These are phyloP conservation scores for Mucor lusitanicus DNA, from an alignment of 371 early-diverging fungal species.

Conservation along the genomic window DNA sequence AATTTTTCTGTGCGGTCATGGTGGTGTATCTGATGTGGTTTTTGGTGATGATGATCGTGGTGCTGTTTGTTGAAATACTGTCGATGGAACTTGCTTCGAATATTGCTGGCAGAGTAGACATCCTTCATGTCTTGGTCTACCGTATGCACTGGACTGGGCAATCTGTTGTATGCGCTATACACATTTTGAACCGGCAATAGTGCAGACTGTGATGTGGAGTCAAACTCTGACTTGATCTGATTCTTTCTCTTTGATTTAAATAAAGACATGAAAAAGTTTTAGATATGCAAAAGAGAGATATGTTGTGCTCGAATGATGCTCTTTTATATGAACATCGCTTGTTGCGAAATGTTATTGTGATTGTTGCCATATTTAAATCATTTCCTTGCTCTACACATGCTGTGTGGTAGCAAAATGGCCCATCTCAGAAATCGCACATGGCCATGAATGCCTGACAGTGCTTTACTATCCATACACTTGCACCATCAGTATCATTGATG, in stretches of 20 bases:
- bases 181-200: conserved; percentile 2
- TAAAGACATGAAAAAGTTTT: not conserved
- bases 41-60: not conserved
- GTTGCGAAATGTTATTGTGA: not conserved
- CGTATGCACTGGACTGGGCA: not conserved
- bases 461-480: not conserved
- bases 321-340: not conserved
- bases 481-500: not conserved
- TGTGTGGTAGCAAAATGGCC: not conserved
- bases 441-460: not conserved
- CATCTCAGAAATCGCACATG: not conserved
- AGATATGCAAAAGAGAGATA: not conserved
- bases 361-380: not conserved
- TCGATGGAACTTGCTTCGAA: not conserved
- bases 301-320: not conserved
- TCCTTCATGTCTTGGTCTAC: not conserved
- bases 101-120: not conserved
- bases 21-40: not conserved
- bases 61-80: not conserved
- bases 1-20: not conserved
- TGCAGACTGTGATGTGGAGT: not conserved
- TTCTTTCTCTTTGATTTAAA: conserved; percentile 3
- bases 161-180: conserved; percentile 4
- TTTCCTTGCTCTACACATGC: not conserved
- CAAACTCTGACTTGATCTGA: not conserved